A percentile compares a stretch with the other conserved stretches of the same genome.
Conservation (phyloP, 2,329 filamentous ascomycete species). For the Grosmannia clavigera region DNA sequence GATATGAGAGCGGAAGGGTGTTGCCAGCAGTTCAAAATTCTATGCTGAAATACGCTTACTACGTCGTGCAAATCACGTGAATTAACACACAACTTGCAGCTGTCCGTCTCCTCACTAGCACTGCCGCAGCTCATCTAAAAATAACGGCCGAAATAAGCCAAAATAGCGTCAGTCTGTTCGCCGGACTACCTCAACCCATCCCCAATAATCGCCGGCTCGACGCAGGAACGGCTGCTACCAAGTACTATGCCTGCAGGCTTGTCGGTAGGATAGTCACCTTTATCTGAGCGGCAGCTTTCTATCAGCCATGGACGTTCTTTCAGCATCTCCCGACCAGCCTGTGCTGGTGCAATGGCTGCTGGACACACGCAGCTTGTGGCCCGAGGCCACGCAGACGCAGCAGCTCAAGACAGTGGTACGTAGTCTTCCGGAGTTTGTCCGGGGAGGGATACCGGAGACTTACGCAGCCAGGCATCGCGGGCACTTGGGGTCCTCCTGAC, state of each 20-base stretch:
- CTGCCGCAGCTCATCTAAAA: neutral
- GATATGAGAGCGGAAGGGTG: neutral
- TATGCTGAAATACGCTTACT: too few relatives aligned
- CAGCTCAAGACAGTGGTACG: constrained; percentile 35
- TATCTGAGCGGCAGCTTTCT: too few relatives aligned
- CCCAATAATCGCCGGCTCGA: too few relatives aligned
- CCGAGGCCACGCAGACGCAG: constrained; percentile 33
- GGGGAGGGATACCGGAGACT: neutral
- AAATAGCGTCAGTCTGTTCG: neutral
- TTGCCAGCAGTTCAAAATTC: neutral
- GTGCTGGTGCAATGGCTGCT: constrained; percentile 47
- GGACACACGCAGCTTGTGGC: constrained; percentile 47
- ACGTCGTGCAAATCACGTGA: too few relatives aligned
- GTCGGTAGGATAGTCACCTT: too few relatives aligned
- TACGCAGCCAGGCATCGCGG: constrained; percentile 18
- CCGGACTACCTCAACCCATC: too few relatives aligned
- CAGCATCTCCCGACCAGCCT: constrained; percentile 11
- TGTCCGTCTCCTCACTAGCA: too few relatives aligned
- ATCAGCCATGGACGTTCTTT: constrained; percentile 2
- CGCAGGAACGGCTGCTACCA: too few relatives aligned
- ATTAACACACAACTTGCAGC: too few relatives aligned
- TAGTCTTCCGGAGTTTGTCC: neutral
- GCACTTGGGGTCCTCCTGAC: constrained; percentile 37
- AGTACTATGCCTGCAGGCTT: too few relatives aligned
- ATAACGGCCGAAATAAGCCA: neutral